Evolutionary conservation across 768 basidiomycete genomes (phyloP).

Genomic region (Mycena epipterygia): DNA sequence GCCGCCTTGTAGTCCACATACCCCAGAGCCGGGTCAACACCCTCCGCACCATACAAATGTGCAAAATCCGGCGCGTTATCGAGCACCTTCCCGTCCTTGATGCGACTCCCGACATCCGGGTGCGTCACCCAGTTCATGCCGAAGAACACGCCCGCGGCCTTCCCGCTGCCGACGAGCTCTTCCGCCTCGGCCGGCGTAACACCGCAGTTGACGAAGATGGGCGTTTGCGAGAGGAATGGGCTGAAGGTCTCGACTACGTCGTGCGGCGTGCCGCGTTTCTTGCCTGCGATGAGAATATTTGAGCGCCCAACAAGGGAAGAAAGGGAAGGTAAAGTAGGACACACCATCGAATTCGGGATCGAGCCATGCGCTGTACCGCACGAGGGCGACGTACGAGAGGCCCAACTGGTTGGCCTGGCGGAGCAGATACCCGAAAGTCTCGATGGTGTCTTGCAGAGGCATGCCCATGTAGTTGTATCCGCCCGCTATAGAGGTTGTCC

Average conservation of each 20-base stretch:
- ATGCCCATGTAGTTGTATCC: conserved; percentile 36
- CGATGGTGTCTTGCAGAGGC: conserved; percentile 40
- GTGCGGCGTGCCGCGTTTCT: conserved; percentile 51
- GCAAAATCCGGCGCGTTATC: conserved; percentile 46
- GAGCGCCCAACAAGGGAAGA: not conserved
- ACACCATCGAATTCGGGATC: conserved; percentile 49
- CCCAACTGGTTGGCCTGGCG: conserved; percentile 32
- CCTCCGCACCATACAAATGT: conserved; percentile 43
- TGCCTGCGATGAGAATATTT: conserved; percentile 49
- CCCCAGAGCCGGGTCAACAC: conserved; percentile 44
- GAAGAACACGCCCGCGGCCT: conserved; percentile 53
- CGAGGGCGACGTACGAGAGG: conserved; percentile 48
- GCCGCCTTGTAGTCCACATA: conserved; percentile 56
- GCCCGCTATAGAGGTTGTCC: conserved; percentile 37
- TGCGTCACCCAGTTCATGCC: conserved; percentile 55
- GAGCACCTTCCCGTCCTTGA: conserved; percentile 49
- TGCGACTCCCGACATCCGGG: conserved; percentile 55
- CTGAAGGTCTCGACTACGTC: conserved; percentile 56
- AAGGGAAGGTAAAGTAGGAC: not conserved
- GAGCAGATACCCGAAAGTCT: conserved; percentile 39
- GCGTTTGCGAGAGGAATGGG: conserved; percentile 51
- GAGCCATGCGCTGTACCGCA: conserved; percentile 41
- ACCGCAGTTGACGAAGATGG: conserved; percentile 52
- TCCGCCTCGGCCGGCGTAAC: conserved; percentile 55
- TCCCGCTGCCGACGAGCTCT: conserved; percentile 46